A percentile compares a stretch with the other conserved stretches of the same genome.
Conservation (phyloP, 805 yeast genomes). For the Kodamaea neixiangensis region DNA sequence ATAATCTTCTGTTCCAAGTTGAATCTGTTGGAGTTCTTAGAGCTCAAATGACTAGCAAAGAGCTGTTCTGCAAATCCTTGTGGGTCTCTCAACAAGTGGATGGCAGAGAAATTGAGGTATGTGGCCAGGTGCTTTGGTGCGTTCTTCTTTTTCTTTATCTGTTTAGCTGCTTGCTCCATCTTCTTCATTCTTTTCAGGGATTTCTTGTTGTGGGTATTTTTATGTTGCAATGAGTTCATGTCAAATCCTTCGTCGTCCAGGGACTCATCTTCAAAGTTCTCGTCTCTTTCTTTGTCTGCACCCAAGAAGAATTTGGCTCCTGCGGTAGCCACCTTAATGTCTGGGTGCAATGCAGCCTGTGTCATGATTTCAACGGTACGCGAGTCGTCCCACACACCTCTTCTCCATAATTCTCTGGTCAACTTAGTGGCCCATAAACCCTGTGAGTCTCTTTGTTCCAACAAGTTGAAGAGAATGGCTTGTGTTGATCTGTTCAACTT, state of each 20-base stretch:
- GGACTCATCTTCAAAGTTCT: slow-evolving; percentile 69
- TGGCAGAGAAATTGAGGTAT: slow-evolving; percentile 88
- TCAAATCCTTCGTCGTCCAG: slow-evolving; percentile 75
- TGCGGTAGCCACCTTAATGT: slow-evolving; percentile 81
- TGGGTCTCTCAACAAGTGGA: slow-evolving; percentile 92
- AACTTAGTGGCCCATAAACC: slow-evolving; percentile 96
- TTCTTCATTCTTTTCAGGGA: slow-evolving; percentile 77
- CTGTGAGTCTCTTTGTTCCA: slow-evolving; percentile 74
- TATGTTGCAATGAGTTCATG: slow-evolving; percentile 72
- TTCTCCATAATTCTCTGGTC: slow-evolving; percentile 94
- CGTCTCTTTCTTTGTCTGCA: slow-evolving; percentile 93
- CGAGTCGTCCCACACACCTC: slow-evolving; percentile 98
- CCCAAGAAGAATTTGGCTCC: slow-evolving; percentile 92
- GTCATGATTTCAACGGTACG: slow-evolving; percentile 98
- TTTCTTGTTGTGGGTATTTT: slow-evolving; percentile 80
- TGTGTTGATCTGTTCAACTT: slow-evolving; percentile 88
- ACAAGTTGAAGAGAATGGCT: slow-evolving; percentile 82
- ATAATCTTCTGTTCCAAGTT: slow-evolving; percentile 87
- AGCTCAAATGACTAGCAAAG: slow-evolving; percentile 68
- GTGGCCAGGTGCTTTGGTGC: slow-evolving; percentile 56
- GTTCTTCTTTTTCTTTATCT: slow-evolving; percentile 57
- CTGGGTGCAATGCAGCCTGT: slow-evolving; percentile 88
- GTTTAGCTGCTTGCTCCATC: slow-evolving; percentile 70
- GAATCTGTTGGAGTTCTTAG: slow-evolving; percentile 68
- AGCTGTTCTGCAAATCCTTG: slow-evolving; percentile 94